Evolutionary conservation across 768 basidiomycete species (phyloP).

Genomic region (Ephemerocybe angulata): DNA sequence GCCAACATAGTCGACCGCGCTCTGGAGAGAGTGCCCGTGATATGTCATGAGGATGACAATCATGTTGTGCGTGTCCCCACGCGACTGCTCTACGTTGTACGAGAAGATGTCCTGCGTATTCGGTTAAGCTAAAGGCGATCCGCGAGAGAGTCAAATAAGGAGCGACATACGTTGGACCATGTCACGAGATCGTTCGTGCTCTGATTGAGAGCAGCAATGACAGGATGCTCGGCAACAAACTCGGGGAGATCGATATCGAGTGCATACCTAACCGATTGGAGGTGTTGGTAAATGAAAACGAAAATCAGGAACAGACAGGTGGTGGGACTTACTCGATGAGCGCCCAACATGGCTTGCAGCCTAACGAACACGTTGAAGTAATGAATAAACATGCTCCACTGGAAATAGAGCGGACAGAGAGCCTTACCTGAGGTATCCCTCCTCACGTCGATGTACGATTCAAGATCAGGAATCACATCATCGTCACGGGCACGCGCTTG

Average conservation of each 20-base stretch:
- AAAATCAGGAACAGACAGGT: not conserved
- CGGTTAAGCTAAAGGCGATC: slow-evolving; percentile 6
- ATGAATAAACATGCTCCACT: not conserved
- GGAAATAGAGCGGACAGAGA: not conserved
- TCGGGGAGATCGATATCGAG: slow-evolving; percentile 69
- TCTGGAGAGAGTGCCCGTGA: slow-evolving; percentile 53
- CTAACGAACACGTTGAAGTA: slow-evolving; percentile 15
- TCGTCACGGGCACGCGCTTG: slow-evolving; percentile 58
- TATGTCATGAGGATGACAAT: slow-evolving; percentile 65
- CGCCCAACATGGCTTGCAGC: slow-evolving; percentile 73
- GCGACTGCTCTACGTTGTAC: slow-evolving; percentile 71
- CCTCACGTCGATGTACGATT: slow-evolving; percentile 68
- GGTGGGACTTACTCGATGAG: slow-evolving; percentile 55
- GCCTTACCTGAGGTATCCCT: slow-evolving; percentile 64
- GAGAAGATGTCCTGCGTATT: slow-evolving; percentile 63
- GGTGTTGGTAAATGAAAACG: not conserved
- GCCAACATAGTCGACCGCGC: slow-evolving; percentile 62
- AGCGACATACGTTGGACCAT: slow-evolving; percentile 70
- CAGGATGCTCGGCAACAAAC: slow-evolving; percentile 61
- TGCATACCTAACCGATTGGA: slow-evolving; percentile 45
- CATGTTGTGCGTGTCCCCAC: slow-evolving; percentile 69
- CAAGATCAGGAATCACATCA: slow-evolving; percentile 59
- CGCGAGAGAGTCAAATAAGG: not conserved
- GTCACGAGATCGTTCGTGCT: slow-evolving; percentile 74
- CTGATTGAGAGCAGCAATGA: slow-evolving; percentile 58